phyloP scores from a whole-genome alignment of 108 stramenopile species.

The Cylindrotheca fusiformis region DNA sequence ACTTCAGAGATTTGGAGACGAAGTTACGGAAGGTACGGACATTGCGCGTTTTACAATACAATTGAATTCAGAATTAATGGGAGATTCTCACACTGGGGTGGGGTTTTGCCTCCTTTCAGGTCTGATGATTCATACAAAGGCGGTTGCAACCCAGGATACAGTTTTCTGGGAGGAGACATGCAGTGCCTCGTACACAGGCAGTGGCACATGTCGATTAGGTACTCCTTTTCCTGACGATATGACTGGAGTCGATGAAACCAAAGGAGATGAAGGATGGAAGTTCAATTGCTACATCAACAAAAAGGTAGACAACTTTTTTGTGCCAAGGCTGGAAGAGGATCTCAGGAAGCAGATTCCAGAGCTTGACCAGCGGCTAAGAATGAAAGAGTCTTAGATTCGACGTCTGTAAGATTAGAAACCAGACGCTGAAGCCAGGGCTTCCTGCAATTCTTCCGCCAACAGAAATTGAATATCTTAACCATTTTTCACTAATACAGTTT shows the following conservation, averaged over 20 bases:
- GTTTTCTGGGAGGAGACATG: slow-evolving; percentile 38
- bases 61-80: not conserved
- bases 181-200: slow-evolving; percentile 16
- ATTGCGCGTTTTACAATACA: not conserved
- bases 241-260: slow-evolving; percentile 8
- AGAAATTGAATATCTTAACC: no score
- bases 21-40: slow-evolving; percentile 52
- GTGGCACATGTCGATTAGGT: slow-evolving; percentile 47
- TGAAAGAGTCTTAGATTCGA: no score
- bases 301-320: slow-evolving; percentile 69
- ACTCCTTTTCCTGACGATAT: slow-evolving; percentile 54
- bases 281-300: slow-evolving; percentile 84
- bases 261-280: slow-evolving; percentile 48
- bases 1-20: slow-evolving; percentile 57
- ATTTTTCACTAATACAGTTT: no score
- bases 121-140: slow-evolving; percentile 86
- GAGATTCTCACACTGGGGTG: not conserved
- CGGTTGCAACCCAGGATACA: slow-evolving; percentile 72
- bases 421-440: no score
- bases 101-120: slow-evolving; percentile 8
- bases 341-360: slow-evolving; percentile 33
- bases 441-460: no score
- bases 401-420: no score
- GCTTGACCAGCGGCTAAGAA: no score
- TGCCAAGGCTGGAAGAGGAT: slow-evolving; percentile 48